Conservation (phyloP, 2,329 filamentous ascomycete genomes). For the Paecilomyces variotii region DNA sequence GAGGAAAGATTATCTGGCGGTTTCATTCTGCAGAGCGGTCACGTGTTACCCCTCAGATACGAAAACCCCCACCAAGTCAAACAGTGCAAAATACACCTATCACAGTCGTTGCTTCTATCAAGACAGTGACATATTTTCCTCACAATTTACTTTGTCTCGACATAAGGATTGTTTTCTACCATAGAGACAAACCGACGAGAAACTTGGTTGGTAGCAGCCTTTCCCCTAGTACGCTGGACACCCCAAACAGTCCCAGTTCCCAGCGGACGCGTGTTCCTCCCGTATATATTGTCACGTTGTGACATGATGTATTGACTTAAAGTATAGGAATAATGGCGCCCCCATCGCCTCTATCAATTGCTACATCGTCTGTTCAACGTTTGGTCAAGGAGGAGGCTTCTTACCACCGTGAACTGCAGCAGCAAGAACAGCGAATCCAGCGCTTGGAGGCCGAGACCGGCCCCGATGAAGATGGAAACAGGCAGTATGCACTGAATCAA, state of each 20-base stretch:
- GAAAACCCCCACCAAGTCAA: conserved; percentile 7
- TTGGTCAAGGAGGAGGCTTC: conserved; percentile 86
- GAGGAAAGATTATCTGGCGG: neutral
- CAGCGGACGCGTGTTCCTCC: neutral
- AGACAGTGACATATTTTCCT: neutral
- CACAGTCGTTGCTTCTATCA: conserved; percentile 1
- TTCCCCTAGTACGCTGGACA: neutral
- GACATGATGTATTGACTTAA: conserved; percentile 1
- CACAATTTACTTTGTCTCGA: neutral
- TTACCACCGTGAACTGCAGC: conserved; percentile 76
- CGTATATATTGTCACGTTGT: conserved; percentile 5
- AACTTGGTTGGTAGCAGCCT: neutral
- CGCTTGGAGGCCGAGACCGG: conserved; percentile 58
- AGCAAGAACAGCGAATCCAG: conserved; percentile 64
- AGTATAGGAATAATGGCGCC: conserved; percentile 56
- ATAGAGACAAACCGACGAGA: neutral
- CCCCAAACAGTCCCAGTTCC: neutral
- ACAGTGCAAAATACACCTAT: conserved; percentile 15
- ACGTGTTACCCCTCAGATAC: conserved; percentile 5
- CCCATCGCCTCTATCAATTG: conserved; percentile 67
- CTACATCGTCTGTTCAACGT: conserved; percentile 69
- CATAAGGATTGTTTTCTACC: neutral
- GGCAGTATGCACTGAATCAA: conserved; percentile 72
- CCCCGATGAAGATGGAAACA: conserved; percentile 69
- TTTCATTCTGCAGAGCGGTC: neutral